Percentiles rank a stretch among this genome's conserved stretches.
These are phyloP conservation scores for Seiridium unicorne DNA, from an alignment of 2,329 filamentous ascomycete species.

Conservation along the genomic window DNA sequence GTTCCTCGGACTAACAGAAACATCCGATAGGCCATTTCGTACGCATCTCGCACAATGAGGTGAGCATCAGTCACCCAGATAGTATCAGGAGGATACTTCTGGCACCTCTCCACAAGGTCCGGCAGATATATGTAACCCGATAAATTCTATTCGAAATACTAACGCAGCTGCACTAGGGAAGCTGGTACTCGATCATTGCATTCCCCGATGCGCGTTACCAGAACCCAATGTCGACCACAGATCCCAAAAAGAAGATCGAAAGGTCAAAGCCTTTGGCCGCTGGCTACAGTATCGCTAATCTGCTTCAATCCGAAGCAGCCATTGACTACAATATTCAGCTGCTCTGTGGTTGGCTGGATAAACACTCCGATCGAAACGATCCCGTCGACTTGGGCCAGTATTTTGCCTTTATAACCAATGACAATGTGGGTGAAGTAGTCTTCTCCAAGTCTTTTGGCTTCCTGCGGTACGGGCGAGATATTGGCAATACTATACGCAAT, in stretches of 20 bases:
- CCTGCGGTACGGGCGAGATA: slow-evolving; percentile 22
- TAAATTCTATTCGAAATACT: background rate
- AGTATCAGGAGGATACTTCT: slow-evolving; percentile 35
- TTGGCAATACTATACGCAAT: slow-evolving; percentile 20
- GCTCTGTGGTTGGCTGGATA: slow-evolving; percentile 17
- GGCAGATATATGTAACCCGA: background rate
- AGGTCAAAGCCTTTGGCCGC: slow-evolving; percentile 29
- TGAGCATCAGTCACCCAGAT: slow-evolving; percentile 40
- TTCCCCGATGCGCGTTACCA: slow-evolving; percentile 37
- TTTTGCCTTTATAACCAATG: slow-evolving; percentile 24
- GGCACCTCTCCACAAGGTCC: slow-evolving; percentile 28
- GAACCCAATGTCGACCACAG: slow-evolving; percentile 36
- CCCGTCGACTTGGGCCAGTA: slow-evolving; percentile 16
- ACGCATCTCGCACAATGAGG: slow-evolving; percentile 39
- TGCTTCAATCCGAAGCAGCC: slow-evolving; percentile 13
- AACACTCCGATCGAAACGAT: slow-evolving; percentile 6
- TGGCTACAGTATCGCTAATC: slow-evolving; percentile 25
- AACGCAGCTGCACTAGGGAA: background rate
- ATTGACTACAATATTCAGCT: slow-evolving; percentile 14
- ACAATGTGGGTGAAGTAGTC: slow-evolving; percentile 29
- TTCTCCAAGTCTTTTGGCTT: slow-evolving; percentile 27
- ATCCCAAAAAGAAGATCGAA: slow-evolving; percentile 30
- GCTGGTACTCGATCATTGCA: slow-evolving; percentile 32
- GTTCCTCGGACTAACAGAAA: no score
- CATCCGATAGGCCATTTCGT: slow-evolving; percentile 33